Evolutionary conservation across 2,329 filamentous ascomycete species (phyloP).

Genomic region (Parastagonospora avenae): DNA sequence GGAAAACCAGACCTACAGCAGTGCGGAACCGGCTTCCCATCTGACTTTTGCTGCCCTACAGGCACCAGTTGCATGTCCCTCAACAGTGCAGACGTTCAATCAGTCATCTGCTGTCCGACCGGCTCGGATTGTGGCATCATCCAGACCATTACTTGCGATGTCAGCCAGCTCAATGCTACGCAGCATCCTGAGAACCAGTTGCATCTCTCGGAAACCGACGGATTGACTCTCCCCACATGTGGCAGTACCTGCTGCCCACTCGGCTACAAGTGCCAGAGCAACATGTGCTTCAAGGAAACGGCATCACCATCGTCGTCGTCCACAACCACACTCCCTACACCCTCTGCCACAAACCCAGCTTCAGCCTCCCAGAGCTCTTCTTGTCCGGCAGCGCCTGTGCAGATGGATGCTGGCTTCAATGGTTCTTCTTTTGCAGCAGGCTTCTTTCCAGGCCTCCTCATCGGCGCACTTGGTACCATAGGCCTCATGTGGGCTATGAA

Average conservation of each 20-base stretch:
- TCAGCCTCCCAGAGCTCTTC: constrained; percentile 38
- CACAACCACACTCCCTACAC: constrained; percentile 21
- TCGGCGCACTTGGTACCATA: constrained; percentile 40
- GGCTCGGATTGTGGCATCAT: constrained; percentile 65
- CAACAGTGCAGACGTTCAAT: constrained; percentile 63
- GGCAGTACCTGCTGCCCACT: constrained; percentile 71
- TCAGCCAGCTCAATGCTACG: constrained; percentile 64
- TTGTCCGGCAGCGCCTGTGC: constrained; percentile 21
- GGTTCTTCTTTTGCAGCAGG: constrained; percentile 46
- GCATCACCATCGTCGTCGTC: constrained; percentile 28
- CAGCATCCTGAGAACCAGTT: constrained; percentile 63
- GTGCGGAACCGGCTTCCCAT: constrained; percentile 63
- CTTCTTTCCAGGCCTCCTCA: constrained; percentile 44
- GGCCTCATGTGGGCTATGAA: constrained; percentile 42
- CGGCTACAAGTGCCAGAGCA: constrained; percentile 67
- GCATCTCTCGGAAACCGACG: constrained; percentile 68
- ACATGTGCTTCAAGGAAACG: constrained; percentile 58
- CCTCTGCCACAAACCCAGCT: constrained; percentile 35
- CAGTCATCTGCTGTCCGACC: constrained; percentile 72
- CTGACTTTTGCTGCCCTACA: constrained; percentile 69
- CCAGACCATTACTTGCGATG: constrained; percentile 67
- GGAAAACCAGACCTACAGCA: constrained; percentile 53
- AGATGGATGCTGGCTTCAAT: constrained; percentile 31
- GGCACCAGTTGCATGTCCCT: constrained; percentile 63
- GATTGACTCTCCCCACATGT: constrained; percentile 61